A percentile compares a stretch with the other conserved stretches of the same genome.
Evolutionary conservation across 2,329 filamentous ascomycete genomes (phyloP).

Genomic region (Hypoxylon sp.): DNA sequence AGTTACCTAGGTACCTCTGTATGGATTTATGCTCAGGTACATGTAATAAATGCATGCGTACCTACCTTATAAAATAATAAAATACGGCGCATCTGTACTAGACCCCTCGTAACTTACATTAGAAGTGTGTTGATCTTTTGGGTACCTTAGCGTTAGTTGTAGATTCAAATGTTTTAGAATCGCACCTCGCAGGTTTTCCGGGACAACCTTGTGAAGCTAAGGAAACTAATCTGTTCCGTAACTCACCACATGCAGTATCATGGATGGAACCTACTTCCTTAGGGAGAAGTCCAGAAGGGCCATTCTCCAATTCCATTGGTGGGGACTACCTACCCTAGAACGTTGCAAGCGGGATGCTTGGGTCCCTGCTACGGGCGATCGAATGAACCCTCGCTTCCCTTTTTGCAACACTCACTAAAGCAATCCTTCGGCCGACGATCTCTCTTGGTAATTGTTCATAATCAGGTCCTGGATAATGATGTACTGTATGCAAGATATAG

Average conservation of each 20-base stretch:
- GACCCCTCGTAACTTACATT: slow-evolving; percentile 25
- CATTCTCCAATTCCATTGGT: slow-evolving; percentile 32
- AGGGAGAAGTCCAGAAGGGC: slow-evolving; percentile 38
- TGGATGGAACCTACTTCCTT: slow-evolving; percentile 30
- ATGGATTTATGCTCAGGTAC: not conserved
- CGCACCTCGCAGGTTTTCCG: slow-evolving; percentile 14
- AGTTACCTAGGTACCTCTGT: not conserved
- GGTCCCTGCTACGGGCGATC: slow-evolving; percentile 32
- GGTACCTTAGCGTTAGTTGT: too few species aligned
- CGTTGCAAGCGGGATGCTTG: slow-evolving; percentile 24
- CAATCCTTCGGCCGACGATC: slow-evolving; percentile 23
- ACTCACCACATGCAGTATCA: too few species aligned
- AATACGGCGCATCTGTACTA: slow-evolving; percentile 22
- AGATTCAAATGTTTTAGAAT: slow-evolving; percentile 4
- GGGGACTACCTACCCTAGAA: slow-evolving; percentile 16
- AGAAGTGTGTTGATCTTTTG: slow-evolving; percentile 6
- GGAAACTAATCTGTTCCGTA: slow-evolving; percentile 24
- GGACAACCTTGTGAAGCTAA: slow-evolving; percentile 29
- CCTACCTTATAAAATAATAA: not conserved
- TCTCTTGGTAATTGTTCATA: slow-evolving; percentile 10
- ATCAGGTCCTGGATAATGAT: slow-evolving; percentile 14
- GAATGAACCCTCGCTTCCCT: slow-evolving; percentile 32
- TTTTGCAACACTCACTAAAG: not conserved
- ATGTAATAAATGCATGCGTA: not conserved
- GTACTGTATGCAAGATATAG: not conserved